Evolutionary conservation across 805 yeast genomes (phyloP).

Genomic region (Hanseniaspora taiwanica): DNA sequence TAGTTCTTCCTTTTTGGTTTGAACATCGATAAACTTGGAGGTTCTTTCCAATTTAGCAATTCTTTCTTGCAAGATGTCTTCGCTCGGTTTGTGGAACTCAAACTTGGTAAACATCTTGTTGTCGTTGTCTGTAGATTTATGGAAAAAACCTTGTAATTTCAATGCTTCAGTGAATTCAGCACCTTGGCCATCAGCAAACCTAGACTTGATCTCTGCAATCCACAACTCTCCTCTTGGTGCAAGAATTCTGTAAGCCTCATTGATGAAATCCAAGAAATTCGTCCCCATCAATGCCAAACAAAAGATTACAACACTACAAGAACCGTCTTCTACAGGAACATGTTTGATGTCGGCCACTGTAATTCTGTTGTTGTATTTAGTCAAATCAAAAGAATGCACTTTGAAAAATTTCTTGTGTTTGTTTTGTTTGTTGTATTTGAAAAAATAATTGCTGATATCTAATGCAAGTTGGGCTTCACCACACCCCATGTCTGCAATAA

Average conservation of each 20-base stretch:
- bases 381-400: slow-evolving; percentile 85
- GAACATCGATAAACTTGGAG: slow-evolving; percentile 59
- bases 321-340: slow-evolving; percentile 70
- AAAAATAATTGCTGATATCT: slow-evolving; percentile 43
- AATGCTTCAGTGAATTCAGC: slow-evolving; percentile 71
- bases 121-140: slow-evolving; percentile 65
- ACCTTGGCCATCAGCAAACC: slow-evolving; percentile 67
- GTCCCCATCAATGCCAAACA: slow-evolving; percentile 97
- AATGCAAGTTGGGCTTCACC: slow-evolving; percentile 87
- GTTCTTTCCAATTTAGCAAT: slow-evolving; percentile 47
- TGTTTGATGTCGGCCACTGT: slow-evolving; percentile 94
- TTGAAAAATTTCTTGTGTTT: slow-evolving; percentile 35
- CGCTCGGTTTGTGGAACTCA: slow-evolving; percentile 82
- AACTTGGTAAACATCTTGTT: slow-evolving; percentile 93
- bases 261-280: slow-evolving; percentile 79
- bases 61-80: slow-evolving; percentile 50
- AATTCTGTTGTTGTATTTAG: slow-evolving; percentile 75
- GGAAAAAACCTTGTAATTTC: slow-evolving; percentile 73
- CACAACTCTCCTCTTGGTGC: slow-evolving; percentile 90
- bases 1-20: slow-evolving; percentile 42
- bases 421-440: slow-evolving; percentile 20
- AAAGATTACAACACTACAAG: slow-evolving; percentile 81
- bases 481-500: slow-evolving; percentile 97
- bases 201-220: slow-evolving; percentile 94
- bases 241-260: slow-evolving; percentile 77